Evolutionary conservation across 1,284 basidiomycete genomes (phyloP).

Genomic region (Marasmius tenuissimus): DNA sequence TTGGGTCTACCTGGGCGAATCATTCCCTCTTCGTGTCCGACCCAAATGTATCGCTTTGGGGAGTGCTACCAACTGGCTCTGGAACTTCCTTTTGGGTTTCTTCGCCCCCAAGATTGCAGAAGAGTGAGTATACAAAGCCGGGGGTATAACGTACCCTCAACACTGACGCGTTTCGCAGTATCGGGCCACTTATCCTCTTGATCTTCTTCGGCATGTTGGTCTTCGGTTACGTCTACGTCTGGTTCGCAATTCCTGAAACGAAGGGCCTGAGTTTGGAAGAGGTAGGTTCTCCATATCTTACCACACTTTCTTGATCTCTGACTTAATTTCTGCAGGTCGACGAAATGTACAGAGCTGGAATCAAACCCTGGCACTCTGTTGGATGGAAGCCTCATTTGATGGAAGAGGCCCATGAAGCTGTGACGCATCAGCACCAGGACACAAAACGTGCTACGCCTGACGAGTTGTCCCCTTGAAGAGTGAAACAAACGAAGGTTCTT

Average conservation of each 20-base stretch:
- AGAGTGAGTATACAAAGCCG: slow-evolving; percentile 25
- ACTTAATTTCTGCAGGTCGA: slow-evolving; percentile 31
- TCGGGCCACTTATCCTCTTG: slow-evolving; percentile 74
- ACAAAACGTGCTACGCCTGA: slow-evolving; percentile 6
- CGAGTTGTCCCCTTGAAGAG: neutral
- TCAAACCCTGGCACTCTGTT: slow-evolving; percentile 66
- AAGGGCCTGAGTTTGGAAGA: slow-evolving; percentile 76
- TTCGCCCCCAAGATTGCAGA: slow-evolving; percentile 68
- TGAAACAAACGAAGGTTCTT: neutral
- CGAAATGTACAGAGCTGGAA: slow-evolving; percentile 65
- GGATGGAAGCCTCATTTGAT: slow-evolving; percentile 55
- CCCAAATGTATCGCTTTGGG: slow-evolving; percentile 77
- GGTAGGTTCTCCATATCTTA: slow-evolving; percentile 32
- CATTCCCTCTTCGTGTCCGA: slow-evolving; percentile 71
- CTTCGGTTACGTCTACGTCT: slow-evolving; percentile 69
- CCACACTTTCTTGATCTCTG: neutral
- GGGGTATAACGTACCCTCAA: no score
- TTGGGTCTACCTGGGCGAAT: slow-evolving; percentile 46
- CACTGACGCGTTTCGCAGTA: slow-evolving; percentile 31
- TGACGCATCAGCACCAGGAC: slow-evolving; percentile 9
- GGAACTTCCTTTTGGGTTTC: slow-evolving; percentile 76
- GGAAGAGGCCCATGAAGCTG: slow-evolving; percentile 35
- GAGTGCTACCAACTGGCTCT: slow-evolving; percentile 58
- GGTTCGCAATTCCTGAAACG: slow-evolving; percentile 75
- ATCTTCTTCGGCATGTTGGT: slow-evolving; percentile 78